phyloP scores from a whole-genome alignment of 805 yeast genomes.

The Spencermartinsiella europaea region DNA sequence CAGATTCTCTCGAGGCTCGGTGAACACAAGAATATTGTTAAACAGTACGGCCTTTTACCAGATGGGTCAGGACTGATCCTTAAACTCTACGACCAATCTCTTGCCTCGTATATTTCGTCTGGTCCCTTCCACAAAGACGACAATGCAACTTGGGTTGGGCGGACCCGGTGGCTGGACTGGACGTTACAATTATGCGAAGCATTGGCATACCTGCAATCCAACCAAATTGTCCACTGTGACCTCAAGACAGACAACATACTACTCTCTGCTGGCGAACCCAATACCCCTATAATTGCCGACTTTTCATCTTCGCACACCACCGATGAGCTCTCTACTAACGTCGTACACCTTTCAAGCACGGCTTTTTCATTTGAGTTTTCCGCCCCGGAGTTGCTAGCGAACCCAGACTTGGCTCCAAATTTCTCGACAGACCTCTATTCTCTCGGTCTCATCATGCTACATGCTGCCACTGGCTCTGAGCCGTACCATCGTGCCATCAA shows the following conservation, averaged over 20 bases:
- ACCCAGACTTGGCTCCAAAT: conserved; percentile 28
- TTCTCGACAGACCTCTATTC: conserved; percentile 43
- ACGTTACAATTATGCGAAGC: conserved; percentile 24
- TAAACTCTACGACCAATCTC: conserved; percentile 16
- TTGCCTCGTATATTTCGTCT: conserved; percentile 8
- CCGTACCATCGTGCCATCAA: conserved; percentile 37
- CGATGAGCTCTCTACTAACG: conserved; percentile 17
- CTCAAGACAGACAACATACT: conserved; percentile 44
- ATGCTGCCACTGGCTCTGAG: conserved; percentile 42
- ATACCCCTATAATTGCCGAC: conserved; percentile 41
- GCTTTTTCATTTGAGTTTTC: conserved; percentile 39
- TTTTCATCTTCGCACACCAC: conserved; percentile 38
- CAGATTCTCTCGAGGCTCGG: background rate
- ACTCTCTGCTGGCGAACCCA: conserved; percentile 18
- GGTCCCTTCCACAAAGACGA: background rate
- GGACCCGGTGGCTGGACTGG: conserved; percentile 24
- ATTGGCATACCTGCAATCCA: conserved; percentile 21
- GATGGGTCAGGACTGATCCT: conserved; percentile 18
- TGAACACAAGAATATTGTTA: conserved; percentile 11
- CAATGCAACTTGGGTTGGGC: conserved; percentile 23
- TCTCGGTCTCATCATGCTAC: conserved; percentile 41
- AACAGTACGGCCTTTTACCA: conserved; percentile 12
- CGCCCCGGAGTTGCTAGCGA: conserved; percentile 42
- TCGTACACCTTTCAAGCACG: conserved; percentile 28
- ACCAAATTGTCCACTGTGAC: conserved; percentile 42